Evolutionary conservation across 2,329 filamentous ascomycete species (phyloP), one percentile per base, ranked within the genome.

Genomic region (Calonectria multiphialidica): DNA sequence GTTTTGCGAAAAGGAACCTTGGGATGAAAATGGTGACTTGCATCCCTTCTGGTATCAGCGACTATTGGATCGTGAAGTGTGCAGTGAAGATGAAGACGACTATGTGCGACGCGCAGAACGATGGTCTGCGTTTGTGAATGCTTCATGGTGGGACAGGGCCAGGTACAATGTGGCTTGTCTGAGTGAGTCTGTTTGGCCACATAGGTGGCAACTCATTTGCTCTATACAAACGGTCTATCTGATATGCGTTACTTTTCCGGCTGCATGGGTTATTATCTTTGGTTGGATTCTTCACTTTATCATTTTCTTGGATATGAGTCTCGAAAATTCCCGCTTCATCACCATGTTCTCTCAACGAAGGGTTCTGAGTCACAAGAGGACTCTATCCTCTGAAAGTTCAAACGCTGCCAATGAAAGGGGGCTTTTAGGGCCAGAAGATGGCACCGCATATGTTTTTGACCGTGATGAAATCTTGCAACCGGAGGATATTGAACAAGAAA

Each of bases 1-100:
- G 3, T 57, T 66, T 57, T 66, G 63, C 12, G 63, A 55, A 42
- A 55, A 55, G 23, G 49, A 66, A 25, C 63, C 63, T 35, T 66
- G 63, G 63, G 49, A 55, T 45, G 63, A 66, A 35, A 23, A 23
- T 9, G 63, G 63, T 10, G 33, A 50, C 2, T 47, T 66, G 9
- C 63, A 55, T 25, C 47, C 63, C 2, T 66, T 66, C 23, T 66
- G 63, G 63, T 35, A 7, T 1, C 21, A 35, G 37, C 16, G 63
- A 10, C 63, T 66, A 10, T n/a, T 25, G 13, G n/a, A 40, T 15
- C 35, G 35, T 13, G 35, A 53, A n/a, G 23, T 21, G 15, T 55
- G 47, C 18, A 16, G 18, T 23, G 37, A 55, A 18, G 37, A 66
- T n/a, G 45, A 66, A 28, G 63, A 66, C 21, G 35, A 63, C 21